These are phyloP conservation scores for Leishmania mexicana DNA, from an alignment of 208 protist genomes.

Conservation along the genomic window DNA sequence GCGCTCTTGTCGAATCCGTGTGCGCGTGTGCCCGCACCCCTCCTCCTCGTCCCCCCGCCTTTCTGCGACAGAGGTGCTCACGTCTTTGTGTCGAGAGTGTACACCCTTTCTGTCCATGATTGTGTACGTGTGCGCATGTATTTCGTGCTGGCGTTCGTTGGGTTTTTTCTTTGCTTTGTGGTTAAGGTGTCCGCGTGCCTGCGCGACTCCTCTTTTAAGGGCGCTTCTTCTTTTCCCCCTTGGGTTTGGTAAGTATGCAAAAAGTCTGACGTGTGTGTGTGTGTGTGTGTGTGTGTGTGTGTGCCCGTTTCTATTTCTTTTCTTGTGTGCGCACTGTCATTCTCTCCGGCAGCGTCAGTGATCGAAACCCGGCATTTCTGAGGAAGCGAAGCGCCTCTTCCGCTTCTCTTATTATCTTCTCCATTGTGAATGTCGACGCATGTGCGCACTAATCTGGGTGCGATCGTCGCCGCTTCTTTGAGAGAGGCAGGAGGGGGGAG, in stretches of 20 bases:
- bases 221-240: background rate
- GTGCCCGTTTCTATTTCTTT: background rate
- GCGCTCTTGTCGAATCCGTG: background rate
- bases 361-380: background rate
- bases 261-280: background rate
- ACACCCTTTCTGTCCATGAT: background rate
- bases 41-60: background rate
- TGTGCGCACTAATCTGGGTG: background rate
- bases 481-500: background rate
- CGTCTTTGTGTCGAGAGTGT: background rate
- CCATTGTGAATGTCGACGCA: background rate
- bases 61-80: background rate
- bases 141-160: background rate
- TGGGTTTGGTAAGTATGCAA: background rate
- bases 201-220: background rate
- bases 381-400: background rate
- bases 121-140: background rate
- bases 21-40: background rate
- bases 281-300: background rate
- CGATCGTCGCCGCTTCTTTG: background rate
- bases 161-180: background rate
- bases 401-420: background rate
- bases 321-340: background rate
- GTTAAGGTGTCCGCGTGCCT: background rate
- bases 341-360: background rate